Conservation (phyloP, 176 grass and related monocot genomes). For the Triticum turgidum region DNA sequence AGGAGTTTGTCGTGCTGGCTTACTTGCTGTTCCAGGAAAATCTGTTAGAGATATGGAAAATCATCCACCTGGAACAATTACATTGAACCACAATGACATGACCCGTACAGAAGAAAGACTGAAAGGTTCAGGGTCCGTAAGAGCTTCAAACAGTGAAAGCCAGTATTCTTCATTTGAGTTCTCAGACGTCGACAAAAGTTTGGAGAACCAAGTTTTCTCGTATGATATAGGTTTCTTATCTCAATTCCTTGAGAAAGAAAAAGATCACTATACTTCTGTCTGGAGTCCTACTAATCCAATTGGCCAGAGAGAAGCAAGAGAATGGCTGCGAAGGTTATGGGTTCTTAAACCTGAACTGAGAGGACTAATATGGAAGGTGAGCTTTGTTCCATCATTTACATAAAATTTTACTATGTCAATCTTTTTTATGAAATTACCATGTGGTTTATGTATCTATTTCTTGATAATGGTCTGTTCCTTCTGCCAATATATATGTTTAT, state of each 20-base stretch:
- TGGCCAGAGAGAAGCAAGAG: constrained; percentile 93
- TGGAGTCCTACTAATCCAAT: constrained; percentile 93
- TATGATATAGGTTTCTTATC: constrained; percentile 91
- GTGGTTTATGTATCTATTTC: not conserved
- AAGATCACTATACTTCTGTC: constrained; percentile 77
- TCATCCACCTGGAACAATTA: constrained; percentile 22
- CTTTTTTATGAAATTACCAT: constrained; percentile 21
- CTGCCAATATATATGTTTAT: constrained; percentile 20
- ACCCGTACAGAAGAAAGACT: constrained; percentile 61
- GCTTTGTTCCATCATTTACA: not conserved
- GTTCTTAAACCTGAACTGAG: constrained; percentile 77
- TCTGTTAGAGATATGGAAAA: constrained; percentile 43
- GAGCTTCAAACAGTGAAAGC: constrained; percentile 27
- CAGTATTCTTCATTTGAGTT: constrained; percentile 44
- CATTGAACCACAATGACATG: constrained; percentile 59
- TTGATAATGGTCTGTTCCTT: constrained; percentile 21
- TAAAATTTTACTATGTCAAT: not conserved
- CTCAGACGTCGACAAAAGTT: constrained; percentile 40
- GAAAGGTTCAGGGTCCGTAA: constrained; percentile 45
- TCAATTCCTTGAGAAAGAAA: constrained; percentile 84
- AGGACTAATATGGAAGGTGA: constrained; percentile 90
- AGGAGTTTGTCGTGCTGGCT: constrained; percentile 85
- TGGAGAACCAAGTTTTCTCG: constrained; percentile 48
- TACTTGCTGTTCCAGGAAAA: constrained; percentile 68
- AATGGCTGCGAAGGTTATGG: constrained; percentile 93